Percentiles rank a stretch among this genome's conserved stretches.
Evolutionary conservation across 371 early-diverging fungal genomes (phyloP).

Genomic region (Batrachochytrium dendrobatidis): DNA sequence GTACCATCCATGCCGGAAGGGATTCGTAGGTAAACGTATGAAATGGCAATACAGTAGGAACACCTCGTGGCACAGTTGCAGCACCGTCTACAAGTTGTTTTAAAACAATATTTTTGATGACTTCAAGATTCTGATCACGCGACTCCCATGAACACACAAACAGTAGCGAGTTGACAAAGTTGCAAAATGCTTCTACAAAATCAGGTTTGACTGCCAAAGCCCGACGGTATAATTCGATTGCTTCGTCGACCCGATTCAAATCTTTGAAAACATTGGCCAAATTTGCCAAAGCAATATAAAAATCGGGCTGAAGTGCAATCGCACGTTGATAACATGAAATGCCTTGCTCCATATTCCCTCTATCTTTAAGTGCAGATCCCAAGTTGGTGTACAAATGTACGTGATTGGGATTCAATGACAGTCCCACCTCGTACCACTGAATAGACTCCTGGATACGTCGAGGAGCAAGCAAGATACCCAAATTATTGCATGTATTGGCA

Average conservation of each 20-base stretch:
- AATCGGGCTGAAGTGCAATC: slow-evolving; percentile 74
- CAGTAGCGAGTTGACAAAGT: slow-evolving; percentile 75
- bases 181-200: slow-evolving; percentile 88
- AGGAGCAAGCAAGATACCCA: slow-evolving; percentile 62
- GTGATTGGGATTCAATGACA: slow-evolving; percentile 73
- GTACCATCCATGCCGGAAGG: slow-evolving; percentile 69
- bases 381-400: slow-evolving; percentile 86
- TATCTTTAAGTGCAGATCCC: slow-evolving; percentile 80
- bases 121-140: slow-evolving; percentile 59
- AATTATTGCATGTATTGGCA: slow-evolving; percentile 82
- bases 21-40: slow-evolving; percentile 86
- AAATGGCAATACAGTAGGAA: slow-evolving; percentile 86
- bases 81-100: slow-evolving; percentile 52
- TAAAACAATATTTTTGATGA: slow-evolving; percentile 69
- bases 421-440: slow-evolving; percentile 81
- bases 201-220: slow-evolving; percentile 81
- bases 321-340: slow-evolving; percentile 85
- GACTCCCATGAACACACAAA: slow-evolving; percentile 87
- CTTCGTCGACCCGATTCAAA: slow-evolving; percentile 80
- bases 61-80: slow-evolving; percentile 46
- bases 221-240: slow-evolving; percentile 74
- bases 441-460: slow-evolving; percentile 30
- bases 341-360: slow-evolving; percentile 76
- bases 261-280: slow-evolving; percentile 87
- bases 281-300: slow-evolving; percentile 87